Conservation (phyloP, 768 basidiomycete genomes). For the Panaeolus papilionaceus region DNA sequence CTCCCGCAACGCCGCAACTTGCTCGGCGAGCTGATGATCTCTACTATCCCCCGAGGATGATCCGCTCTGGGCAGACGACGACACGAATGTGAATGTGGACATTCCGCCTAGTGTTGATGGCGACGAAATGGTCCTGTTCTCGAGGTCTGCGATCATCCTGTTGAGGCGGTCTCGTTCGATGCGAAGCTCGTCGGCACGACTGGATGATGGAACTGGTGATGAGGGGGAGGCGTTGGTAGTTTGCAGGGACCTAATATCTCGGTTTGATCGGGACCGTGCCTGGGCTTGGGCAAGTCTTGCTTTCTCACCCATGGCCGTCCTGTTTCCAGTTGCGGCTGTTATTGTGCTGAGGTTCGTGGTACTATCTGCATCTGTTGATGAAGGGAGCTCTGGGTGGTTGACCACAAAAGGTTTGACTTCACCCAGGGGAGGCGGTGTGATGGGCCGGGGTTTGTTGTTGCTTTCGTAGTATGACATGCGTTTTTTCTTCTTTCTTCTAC, state of each 20-base stretch:
- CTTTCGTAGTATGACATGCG: not conserved
- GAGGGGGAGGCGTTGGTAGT: not conserved
- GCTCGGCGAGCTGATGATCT: constrained; percentile 5
- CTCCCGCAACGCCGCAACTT: constrained; percentile 1
- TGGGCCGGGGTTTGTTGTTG: not conserved
- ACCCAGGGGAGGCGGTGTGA: not conserved
- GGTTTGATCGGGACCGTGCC: not conserved
- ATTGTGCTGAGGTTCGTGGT: not conserved
- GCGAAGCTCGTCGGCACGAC: constrained; percentile 7
- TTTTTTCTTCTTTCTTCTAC: not conserved
- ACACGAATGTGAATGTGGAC: not conserved
- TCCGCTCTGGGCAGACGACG: not conserved
- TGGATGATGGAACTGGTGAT: not conserved
- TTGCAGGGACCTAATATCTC: not conserved
- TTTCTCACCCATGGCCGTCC: constrained; percentile 1
- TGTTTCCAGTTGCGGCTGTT: not conserved
- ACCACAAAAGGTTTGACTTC: constrained; percentile 2
- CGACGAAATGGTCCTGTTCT: not conserved
- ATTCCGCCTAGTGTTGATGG: not conserved
- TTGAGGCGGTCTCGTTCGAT: constrained; percentile 7
- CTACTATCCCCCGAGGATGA: not conserved
- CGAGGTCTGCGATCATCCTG: constrained; percentile 8
- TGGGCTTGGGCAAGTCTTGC: not conserved
- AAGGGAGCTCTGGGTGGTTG: not conserved
- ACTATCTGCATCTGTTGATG: not conserved